Conservation (phyloP, 73 alveolate species). For the Stentor coeruleus region DNA sequence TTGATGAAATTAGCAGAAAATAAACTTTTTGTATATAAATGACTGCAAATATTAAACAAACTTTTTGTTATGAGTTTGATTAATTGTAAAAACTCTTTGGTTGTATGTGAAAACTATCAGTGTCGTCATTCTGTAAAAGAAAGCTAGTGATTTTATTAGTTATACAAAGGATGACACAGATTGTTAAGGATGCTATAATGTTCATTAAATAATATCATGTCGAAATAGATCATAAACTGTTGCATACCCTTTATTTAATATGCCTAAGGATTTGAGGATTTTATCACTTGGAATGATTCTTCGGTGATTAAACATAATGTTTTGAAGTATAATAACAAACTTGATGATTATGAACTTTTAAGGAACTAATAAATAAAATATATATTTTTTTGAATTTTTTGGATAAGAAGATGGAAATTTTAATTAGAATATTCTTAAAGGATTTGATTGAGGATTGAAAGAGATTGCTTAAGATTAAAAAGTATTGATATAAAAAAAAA, state of each 20-base stretch:
- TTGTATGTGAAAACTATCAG: conserved; percentile 86
- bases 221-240: conserved; percentile 94
- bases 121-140: conserved; percentile 95
- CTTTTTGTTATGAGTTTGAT: conserved; percentile 92
- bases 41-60: conserved; percentile 89
- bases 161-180: conserved; percentile 85
- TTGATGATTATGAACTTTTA: not conserved
- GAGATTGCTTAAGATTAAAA: too few relatives aligned
- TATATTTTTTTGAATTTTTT: too few relatives aligned
- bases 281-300: conserved; percentile 87
- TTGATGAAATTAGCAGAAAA: conserved; percentile 74
- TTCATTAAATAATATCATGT: conserved; percentile 92
- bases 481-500: too few relatives aligned
- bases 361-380: too few relatives aligned
- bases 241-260: conserved; percentile 97
- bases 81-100: conserved; percentile 58
- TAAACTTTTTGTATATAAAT: conserved; percentile 91
- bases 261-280: conserved; percentile 96
- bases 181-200: conserved; percentile 47
- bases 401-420: too few relatives aligned
- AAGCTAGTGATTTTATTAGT: conserved; percentile 94
- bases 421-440: too few relatives aligned
- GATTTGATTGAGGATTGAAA: too few relatives aligned
- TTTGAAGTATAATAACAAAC: not conserved
- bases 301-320: conserved; percentile 84